phyloP scores from a whole-genome alignment of 192 early-diverging fungal species.

The Rhizophlyctis rosea region DNA sequence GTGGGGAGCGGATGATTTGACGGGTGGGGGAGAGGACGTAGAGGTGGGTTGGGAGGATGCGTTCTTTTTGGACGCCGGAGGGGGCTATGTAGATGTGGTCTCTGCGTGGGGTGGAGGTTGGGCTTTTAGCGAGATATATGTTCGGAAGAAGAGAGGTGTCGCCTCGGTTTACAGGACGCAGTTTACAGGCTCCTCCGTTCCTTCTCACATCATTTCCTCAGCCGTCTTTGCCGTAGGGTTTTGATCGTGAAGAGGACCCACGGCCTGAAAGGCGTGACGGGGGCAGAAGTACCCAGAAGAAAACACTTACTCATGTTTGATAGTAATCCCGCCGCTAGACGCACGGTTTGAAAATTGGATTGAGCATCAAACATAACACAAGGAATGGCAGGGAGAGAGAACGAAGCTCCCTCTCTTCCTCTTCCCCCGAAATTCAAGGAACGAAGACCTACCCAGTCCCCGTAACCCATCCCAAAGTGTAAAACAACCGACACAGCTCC shows the following conservation, averaged over 20 bases:
- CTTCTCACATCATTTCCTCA: constrained; percentile 1
- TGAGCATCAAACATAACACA: too few species aligned
- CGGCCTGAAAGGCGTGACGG: too few species aligned
- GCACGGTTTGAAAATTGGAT: too few species aligned
- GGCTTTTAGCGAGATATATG: constrained; percentile 10
- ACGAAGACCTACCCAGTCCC: constrained; percentile 73
- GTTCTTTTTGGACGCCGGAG: constrained; percentile 92
- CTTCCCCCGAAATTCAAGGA: too few species aligned
- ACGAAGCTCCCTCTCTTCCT: too few species aligned
- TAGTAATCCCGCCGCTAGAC: too few species aligned
- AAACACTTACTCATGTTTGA: too few species aligned
- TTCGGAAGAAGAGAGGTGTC: background rate
- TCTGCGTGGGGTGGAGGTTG: constrained; percentile 38
- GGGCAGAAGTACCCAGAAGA: too few species aligned
- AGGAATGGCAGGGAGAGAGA: too few species aligned
- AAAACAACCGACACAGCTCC: constrained; percentile 86
- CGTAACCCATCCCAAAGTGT: constrained; percentile 90
- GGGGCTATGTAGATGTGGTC: constrained; percentile 86
- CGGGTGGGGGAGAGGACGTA: constrained; percentile 73
- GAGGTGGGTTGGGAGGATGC: constrained; percentile 78
- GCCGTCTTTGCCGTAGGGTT: too few species aligned
- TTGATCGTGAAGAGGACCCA: too few species aligned
- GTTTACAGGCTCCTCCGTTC: background rate
- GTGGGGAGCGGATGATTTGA: constrained; percentile 66
- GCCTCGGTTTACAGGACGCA: background rate